Evolutionary conservation across 2,329 filamentous ascomycete species (phyloP).

Genomic region (Cercospora sp.): DNA sequence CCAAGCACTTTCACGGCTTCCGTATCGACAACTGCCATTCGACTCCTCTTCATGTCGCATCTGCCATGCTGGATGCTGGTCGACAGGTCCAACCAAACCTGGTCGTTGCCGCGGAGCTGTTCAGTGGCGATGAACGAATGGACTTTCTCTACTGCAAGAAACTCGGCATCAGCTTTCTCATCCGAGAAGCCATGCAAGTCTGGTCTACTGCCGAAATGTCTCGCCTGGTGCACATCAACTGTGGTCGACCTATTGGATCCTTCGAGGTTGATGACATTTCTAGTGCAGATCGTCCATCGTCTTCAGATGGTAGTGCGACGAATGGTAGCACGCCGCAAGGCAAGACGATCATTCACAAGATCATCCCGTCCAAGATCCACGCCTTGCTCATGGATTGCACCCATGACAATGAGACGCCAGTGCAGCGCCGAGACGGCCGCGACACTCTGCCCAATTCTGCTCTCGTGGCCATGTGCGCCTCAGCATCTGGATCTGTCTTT

Average conservation of each 20-base stretch:
- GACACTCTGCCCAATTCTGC: constrained; percentile 94
- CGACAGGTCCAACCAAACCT: constrained; percentile 81
- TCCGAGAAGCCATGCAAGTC: constrained; percentile 96
- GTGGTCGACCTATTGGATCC: constrained; percentile 90
- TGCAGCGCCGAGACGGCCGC: constrained; percentile 89
- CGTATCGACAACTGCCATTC: constrained; percentile 98
- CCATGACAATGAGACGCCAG: constrained; percentile 94
- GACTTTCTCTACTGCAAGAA: constrained; percentile 95
- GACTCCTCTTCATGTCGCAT: constrained; percentile 89
- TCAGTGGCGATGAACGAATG: constrained; percentile 92
- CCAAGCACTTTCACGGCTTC: constrained; percentile 92
- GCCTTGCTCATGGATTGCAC: constrained; percentile 99
- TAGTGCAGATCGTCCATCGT: constrained; percentile 54
- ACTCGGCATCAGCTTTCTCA: constrained; percentile 85
- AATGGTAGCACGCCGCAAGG: constrained; percentile 41
- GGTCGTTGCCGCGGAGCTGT: constrained; percentile 91
- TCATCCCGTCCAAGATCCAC: constrained; percentile 85
- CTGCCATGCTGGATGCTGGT: constrained; percentile 94
- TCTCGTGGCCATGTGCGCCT: constrained; percentile 92
- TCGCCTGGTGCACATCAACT: constrained; percentile 87
- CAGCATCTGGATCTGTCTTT: constrained; percentile 93
- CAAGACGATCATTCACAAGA: constrained; percentile 71
- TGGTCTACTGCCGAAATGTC: constrained; percentile 95
- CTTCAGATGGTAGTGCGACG: constrained; percentile 34
- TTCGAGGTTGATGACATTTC: constrained; percentile 91